A percentile compares a stretch with the other conserved stretches of the same genome.
These are phyloP conservation scores for Aschersonia sp. DNA, from an alignment of 2,329 filamentous ascomycete genomes.

Conservation along the genomic window DNA sequence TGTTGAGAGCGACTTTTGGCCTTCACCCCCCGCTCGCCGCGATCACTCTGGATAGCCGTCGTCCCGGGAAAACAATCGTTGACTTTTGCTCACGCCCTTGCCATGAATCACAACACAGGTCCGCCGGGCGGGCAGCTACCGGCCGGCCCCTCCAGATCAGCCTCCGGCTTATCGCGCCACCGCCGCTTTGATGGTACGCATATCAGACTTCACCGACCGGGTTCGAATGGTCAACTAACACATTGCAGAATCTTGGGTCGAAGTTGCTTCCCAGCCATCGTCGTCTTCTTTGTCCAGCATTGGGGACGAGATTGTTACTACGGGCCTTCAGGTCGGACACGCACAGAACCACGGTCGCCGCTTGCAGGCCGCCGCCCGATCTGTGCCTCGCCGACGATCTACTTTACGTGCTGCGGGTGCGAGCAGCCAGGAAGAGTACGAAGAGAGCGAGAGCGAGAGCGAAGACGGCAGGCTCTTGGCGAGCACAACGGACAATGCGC, in stretches of 20 bases:
- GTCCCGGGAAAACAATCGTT: too few relatives aligned
- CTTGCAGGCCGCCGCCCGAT: constrained; percentile 16
- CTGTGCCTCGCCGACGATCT: constrained; percentile 23
- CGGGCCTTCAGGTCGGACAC: constrained; percentile 63
- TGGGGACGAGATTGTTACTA: constrained; percentile 80
- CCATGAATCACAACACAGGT: constrained; percentile 16
- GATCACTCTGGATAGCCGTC: background rate
- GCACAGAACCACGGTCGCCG: constrained; percentile 48
- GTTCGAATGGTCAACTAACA: constrained; percentile 4
- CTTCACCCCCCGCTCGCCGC: background rate
- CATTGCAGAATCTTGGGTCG: constrained; percentile 79
- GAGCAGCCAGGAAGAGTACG: constrained; percentile 88
- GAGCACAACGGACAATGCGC: constrained; percentile 41
- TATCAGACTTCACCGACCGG: background rate
- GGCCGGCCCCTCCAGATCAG: constrained; percentile 12
- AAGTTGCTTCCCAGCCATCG: constrained; percentile 82
- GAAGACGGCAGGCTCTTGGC: constrained; percentile 60
- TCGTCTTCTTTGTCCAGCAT: constrained; percentile 83
- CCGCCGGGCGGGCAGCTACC: constrained; percentile 10
- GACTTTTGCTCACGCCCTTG: background rate
- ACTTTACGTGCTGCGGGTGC: constrained; percentile 28
- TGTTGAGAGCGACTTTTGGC: background rate
- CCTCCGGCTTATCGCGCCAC: constrained; percentile 15
- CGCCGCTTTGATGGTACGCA: constrained; percentile 22
- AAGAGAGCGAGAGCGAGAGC: constrained; percentile 62